Conservation (phyloP, 768 basidiomycete species). For the Kwoniella pini region DNA sequence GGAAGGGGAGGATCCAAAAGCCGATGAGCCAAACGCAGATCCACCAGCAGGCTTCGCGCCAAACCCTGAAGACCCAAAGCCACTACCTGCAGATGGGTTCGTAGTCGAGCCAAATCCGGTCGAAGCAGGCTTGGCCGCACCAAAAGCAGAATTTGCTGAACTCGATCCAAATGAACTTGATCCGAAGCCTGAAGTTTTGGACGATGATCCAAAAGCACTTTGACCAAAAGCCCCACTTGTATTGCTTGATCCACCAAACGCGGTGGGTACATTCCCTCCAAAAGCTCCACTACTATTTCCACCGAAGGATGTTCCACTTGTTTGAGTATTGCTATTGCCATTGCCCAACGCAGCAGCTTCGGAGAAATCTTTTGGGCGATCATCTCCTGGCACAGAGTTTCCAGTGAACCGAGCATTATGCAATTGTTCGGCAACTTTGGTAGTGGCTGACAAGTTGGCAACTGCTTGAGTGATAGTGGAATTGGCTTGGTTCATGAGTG, state of each 20-base stretch:
- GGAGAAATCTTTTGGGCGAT: slow-evolving; percentile 31
- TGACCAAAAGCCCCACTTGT: slow-evolving; percentile 27
- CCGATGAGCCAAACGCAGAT: slow-evolving; percentile 24
- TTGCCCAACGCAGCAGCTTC: slow-evolving; percentile 31
- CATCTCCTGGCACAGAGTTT: slow-evolving; percentile 10
- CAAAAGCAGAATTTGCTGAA: slow-evolving; percentile 15
- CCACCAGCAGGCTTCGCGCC: slow-evolving; percentile 4
- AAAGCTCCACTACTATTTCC: slow-evolving; percentile 16
- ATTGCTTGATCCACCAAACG: slow-evolving; percentile 11
- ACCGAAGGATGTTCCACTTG: slow-evolving; percentile 12
- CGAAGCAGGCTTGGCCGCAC: slow-evolving; percentile 1
- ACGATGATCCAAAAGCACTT: slow-evolving; percentile 20
- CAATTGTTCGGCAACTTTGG: slow-evolving; percentile 35
- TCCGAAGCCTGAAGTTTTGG: slow-evolving; percentile 30
- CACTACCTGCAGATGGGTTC: slow-evolving; percentile 7
- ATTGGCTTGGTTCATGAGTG: slow-evolving; percentile 25
- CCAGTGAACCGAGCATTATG: slow-evolving; percentile 38
- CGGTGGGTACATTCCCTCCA: slow-evolving; percentile 10
- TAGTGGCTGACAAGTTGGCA: slow-evolving; percentile 27
- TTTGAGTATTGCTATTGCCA: background rate
- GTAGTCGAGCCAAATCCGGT: slow-evolving; percentile 13
- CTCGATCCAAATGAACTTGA: slow-evolving; percentile 7
- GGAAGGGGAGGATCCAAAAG: slow-evolving; percentile 24
- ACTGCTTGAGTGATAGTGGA: slow-evolving; percentile 30
- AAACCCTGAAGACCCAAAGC: slow-evolving; percentile 29